A percentile compares a stretch with the other conserved stretches of the same genome.
phyloP scores from a whole-genome alignment of 1,284 basidiomycete species.

The Pseudozyma tsukubaensis region DNA sequence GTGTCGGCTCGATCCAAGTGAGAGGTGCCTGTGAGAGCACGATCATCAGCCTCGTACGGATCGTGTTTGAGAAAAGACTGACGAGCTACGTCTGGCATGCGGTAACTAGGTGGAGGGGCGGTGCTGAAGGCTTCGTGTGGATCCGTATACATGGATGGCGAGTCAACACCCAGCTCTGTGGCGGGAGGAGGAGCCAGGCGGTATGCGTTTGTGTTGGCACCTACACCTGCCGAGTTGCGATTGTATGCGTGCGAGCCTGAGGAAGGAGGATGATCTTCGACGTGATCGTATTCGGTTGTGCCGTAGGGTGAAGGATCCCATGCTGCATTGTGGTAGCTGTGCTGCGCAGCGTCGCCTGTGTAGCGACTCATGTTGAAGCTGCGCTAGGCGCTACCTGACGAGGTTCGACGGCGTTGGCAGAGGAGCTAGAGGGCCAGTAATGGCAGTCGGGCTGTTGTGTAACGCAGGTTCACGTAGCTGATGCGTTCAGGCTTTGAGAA shows the following conservation, averaged over 20 bases:
- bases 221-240: constrained; percentile 37
- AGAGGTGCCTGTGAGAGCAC: constrained; percentile 19
- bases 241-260: constrained; percentile 1
- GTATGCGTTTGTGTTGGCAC: constrained; percentile 41
- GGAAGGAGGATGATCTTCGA: constrained; percentile 13
- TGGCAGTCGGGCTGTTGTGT: background rate
- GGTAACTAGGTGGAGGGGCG: constrained; percentile 16
- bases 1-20: constrained; percentile 44
- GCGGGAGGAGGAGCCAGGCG: constrained; percentile 32
- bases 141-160: constrained; percentile 59
- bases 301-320: constrained; percentile 46
- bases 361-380: constrained; percentile 28
- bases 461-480: too few species aligned
- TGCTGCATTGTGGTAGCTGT: constrained; percentile 38
- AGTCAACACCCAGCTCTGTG: constrained; percentile 23
- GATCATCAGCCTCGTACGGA: constrained; percentile 34
- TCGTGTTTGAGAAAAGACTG: constrained; percentile 35
- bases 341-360: constrained; percentile 29
- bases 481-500: too few species aligned
- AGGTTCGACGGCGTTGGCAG: background rate
- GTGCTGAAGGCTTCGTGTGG: constrained; percentile 48
- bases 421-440: background rate
- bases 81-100: constrained; percentile 1
- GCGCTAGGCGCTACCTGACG: too few species aligned
- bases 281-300: constrained; percentile 26